Base-by-base conservation (phyloP, 495 filamentous ascomycete genomes). In the Neurospora sp. region DNA sequence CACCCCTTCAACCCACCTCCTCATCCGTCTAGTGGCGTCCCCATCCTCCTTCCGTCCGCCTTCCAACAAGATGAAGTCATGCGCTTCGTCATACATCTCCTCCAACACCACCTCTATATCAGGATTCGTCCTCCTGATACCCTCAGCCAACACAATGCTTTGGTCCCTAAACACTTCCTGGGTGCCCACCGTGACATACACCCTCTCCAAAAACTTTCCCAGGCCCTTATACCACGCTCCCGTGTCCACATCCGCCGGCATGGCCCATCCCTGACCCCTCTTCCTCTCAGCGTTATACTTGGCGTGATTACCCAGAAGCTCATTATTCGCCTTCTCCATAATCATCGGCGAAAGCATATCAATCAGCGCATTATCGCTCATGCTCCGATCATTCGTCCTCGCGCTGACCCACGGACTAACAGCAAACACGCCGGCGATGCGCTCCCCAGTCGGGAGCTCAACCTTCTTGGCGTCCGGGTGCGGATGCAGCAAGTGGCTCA, bases 331-430 rank as follows among this genome's bases (percentile, higher is more conserved):
- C 1, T 18, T 41, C 2, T 27, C 10, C 39, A 75, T 37, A 12
- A 77, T 69, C 1, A 2, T 7, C 14, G 75, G 23, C 23, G 74
- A 77, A 0, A 82, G 49, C 80, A 82, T 82, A 35, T 82, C 80
- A n/a, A 81, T 77, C 3, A 31, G n/a, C 3, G 38, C 39, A 60
- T 81, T 81, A 31, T 72, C 71, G 8, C 3, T 10, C 39, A 73
- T 76, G 8, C 77, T 75, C 16, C 27, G 11, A n/a, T 38, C 62
- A 11, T 76, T 31, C 8, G 40, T 74, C 6, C 44, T 18, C 0
- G 12, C 54, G 39, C 77, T 77, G 11, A 81, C 37, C 80, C 75
- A 77, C 4, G 81, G 81, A 35, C 78, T 80, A 2, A 81, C 77
- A 2, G 74, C 10, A 41, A 83, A 81, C n/a, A 73, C 78, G 8